Evolutionary conservation across 2,329 filamentous ascomycete species (phyloP).

Genomic region (Aspergillus niger): DNA sequence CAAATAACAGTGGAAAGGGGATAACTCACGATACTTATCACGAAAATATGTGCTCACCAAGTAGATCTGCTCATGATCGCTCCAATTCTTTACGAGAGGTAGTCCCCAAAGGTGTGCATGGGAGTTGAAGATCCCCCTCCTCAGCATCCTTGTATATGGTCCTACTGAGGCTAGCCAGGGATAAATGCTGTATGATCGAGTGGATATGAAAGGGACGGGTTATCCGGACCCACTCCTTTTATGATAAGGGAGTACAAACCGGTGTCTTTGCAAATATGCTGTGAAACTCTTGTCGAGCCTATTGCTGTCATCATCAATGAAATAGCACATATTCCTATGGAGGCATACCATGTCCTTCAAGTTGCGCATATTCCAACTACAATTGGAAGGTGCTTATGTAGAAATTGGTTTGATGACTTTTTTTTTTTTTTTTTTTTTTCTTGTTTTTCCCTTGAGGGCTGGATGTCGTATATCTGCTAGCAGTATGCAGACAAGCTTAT

Average conservation of each 20-base stretch:
- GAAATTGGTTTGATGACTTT: no score
- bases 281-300: neutral
- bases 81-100: neutral
- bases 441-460: no score
- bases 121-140: no score
- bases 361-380: neutral
- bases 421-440: no score
- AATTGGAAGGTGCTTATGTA: neutral
- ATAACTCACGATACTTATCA: neutral
- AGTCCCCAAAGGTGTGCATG: no score
- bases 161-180: neutral
- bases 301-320: neutral
- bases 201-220: neutral
- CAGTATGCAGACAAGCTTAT: no score
- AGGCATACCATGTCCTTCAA: neutral
- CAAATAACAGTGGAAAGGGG: no score
- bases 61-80: neutral
- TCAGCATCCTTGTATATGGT: no score
- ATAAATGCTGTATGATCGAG: neutral
- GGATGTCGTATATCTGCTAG: no score
- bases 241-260: neutral
- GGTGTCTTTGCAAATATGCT: neutral
- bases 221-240: neutral
- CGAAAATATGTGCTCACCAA: neutral
- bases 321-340: neutral